phyloP scores from a whole-genome alignment of 2,329 filamentous ascomycete genomes.

The Paecilomyces sp. region DNA sequence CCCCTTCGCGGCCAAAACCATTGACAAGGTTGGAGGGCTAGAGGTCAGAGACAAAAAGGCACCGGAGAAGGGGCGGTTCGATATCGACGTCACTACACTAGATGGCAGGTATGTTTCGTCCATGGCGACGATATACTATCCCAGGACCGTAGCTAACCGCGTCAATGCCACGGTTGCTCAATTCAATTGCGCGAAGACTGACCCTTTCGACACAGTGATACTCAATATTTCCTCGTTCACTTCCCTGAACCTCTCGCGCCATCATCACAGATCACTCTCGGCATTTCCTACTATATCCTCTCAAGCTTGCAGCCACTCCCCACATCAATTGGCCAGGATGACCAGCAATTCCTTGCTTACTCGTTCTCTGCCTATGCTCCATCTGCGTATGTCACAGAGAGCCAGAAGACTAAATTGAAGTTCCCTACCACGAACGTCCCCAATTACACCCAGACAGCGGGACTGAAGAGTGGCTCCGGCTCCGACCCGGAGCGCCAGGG shows the following conservation, averaged over 20 bases:
- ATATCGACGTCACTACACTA: constrained; percentile 60
- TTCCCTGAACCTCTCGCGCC: constrained; percentile 69
- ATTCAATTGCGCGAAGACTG: constrained; percentile 1
- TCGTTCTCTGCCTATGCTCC: constrained; percentile 77
- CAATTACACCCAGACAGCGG: constrained; percentile 71
- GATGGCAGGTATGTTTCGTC: constrained; percentile 48
- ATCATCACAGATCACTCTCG: constrained; percentile 73
- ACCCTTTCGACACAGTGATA: constrained; percentile 44
- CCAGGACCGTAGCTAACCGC: not conserved
- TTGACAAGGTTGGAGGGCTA: constrained; percentile 72
- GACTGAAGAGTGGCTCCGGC: constrained; percentile 52
- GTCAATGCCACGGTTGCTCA: constrained; percentile 10
- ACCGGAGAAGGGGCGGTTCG: constrained; percentile 58
- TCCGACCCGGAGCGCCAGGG: constrained; percentile 76
- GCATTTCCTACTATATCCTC: constrained; percentile 77
- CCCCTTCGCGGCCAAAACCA: constrained; percentile 70
- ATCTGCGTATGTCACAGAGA: constrained; percentile 75
- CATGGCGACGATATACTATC: constrained; percentile 26
- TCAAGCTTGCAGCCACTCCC: constrained; percentile 75
- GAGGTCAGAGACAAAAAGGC: constrained; percentile 93
- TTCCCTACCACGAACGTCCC: constrained; percentile 70
- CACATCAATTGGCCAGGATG: constrained; percentile 71
- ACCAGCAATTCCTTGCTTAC: constrained; percentile 80
- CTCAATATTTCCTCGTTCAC: constrained; percentile 77
- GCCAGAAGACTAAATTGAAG: constrained; percentile 98